A percentile compares a stretch with the other conserved stretches of the same genome.
Evolutionary conservation across 352 stramenopile species (phyloP).

Genomic region (Phytophthora palmivora): DNA sequence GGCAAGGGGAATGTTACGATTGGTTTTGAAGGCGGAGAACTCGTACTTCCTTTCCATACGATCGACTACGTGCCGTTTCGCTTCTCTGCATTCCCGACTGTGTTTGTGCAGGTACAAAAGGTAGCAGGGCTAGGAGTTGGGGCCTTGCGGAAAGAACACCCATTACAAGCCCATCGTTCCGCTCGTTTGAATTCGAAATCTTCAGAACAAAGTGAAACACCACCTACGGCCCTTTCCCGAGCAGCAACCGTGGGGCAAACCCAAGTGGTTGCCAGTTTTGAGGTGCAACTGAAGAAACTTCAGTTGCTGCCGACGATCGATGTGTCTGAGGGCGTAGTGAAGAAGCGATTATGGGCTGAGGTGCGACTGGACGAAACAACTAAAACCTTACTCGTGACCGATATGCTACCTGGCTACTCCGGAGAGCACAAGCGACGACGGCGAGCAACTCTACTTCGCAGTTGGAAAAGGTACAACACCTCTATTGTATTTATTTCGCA

Average conservation of each 20-base stretch:
- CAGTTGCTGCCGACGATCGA: slow-evolving; percentile 84
- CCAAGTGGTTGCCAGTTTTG: slow-evolving; percentile 74
- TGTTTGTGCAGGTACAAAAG: slow-evolving; percentile 82
- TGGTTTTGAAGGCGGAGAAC: slow-evolving; percentile 71
- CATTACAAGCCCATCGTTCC: slow-evolving; percentile 19
- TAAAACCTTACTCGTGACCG: slow-evolving; percentile 82
- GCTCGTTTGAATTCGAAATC: slow-evolving; percentile 14
- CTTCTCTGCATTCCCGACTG: slow-evolving; percentile 63
- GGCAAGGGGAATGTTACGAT: slow-evolving; percentile 50
- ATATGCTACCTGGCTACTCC: slow-evolving; percentile 80
- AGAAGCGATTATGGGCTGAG: slow-evolving; percentile 79
- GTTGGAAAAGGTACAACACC: slow-evolving; percentile 83
- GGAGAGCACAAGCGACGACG: slow-evolving; percentile 73
- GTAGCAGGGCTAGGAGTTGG: slow-evolving; percentile 51
- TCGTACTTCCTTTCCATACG: slow-evolving; percentile 80
- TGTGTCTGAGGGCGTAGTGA: slow-evolving; percentile 63
- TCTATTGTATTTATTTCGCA: slow-evolving; percentile 74
- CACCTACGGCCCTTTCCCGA: slow-evolving; percentile 31
- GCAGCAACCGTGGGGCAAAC: slow-evolving; percentile 32
- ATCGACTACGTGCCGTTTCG: slow-evolving; percentile 83
- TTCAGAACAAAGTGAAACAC: slow-evolving; percentile 2
- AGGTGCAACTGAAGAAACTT: slow-evolving; percentile 83
- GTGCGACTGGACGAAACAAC: slow-evolving; percentile 81
- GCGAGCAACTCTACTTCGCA: slow-evolving; percentile 70
- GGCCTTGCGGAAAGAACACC: slow-evolving; percentile 38